Conservation (phyloP, 2,329 filamentous ascomycete genomes). For the Macrophomina phaseolina region DNA sequence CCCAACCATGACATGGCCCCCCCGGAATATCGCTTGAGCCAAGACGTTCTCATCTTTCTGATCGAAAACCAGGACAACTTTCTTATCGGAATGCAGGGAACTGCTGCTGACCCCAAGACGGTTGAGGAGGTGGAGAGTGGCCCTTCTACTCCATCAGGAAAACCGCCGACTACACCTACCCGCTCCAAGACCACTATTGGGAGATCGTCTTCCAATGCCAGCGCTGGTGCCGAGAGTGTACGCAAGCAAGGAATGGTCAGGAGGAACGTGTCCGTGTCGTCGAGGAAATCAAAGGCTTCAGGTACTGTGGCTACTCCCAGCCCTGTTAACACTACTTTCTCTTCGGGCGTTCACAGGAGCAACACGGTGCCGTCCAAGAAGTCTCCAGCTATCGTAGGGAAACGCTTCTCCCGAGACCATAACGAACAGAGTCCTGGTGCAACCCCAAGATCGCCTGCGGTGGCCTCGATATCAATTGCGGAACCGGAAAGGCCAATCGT, state of each 20-base stretch:
- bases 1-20: slow-evolving; percentile 95
- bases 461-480: slow-evolving; percentile 12
- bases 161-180: slow-evolving; percentile 53
- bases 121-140: slow-evolving; percentile 73
- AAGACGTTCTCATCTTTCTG: slow-evolving; percentile 95
- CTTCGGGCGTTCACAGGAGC: slow-evolving; percentile 71
- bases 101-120: slow-evolving; percentile 88
- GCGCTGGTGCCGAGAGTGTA: slow-evolving; percentile 85
- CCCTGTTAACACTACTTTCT: slow-evolving; percentile 54
- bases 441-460: slow-evolving; percentile 13
- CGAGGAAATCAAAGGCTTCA: slow-evolving; percentile 80
- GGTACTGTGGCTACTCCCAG: slow-evolving; percentile 66
- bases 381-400: slow-evolving; percentile 72
- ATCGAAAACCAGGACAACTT: slow-evolving; percentile 99
- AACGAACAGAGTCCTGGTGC: slow-evolving; percentile 19
- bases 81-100: slow-evolving; percentile 96
- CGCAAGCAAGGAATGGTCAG: slow-evolving; percentile 79
- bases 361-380: slow-evolving; percentile 94
- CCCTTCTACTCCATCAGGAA: slow-evolving; percentile 59
- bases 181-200: slow-evolving; percentile 64
- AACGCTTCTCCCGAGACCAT: slow-evolving; percentile 59
- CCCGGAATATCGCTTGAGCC: slow-evolving; percentile 90
- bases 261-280: slow-evolving; percentile 90
- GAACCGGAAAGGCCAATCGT: slow-evolving; percentile 16
- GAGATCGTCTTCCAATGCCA: slow-evolving; percentile 85